phyloP scores from a whole-genome alignment of 1,284 basidiomycete species.

The Puccinia novopanici region DNA sequence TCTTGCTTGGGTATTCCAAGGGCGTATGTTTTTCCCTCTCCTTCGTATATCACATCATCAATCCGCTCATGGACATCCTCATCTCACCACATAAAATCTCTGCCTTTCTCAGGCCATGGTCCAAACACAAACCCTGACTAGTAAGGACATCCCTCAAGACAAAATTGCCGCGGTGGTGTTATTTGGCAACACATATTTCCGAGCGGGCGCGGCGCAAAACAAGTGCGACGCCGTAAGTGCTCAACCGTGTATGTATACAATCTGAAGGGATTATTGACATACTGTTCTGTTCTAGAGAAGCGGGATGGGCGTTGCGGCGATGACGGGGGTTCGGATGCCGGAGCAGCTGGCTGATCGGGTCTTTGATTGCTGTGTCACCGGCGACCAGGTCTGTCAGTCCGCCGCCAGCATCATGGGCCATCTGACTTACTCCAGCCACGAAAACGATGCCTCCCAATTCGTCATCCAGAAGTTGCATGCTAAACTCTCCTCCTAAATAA shows the following conservation, averaged over 20 bases:
- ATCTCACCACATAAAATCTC: no score
- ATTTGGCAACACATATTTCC: conserved; percentile 44
- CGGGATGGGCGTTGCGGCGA: conserved; percentile 15
- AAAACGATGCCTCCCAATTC: background rate
- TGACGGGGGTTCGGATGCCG: no score
- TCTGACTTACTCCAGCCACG: background rate
- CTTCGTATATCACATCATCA: background rate
- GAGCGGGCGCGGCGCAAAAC: conserved; percentile 22
- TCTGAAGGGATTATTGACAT: no score
- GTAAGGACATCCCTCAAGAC: background rate
- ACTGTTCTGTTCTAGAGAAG: no score
- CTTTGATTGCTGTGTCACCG: conserved; percentile 16
- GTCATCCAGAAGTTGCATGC: background rate
- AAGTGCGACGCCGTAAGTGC: conserved; percentile 28
- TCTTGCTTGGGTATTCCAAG: conserved; percentile 42
- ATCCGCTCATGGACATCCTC: no score
- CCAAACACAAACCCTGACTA: conserved; percentile 10
- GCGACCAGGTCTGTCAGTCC: conserved; percentile 23
- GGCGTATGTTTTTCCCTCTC: background rate
- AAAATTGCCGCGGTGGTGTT: conserved; percentile 19
- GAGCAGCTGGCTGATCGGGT: background rate
- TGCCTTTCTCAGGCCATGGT: conserved; percentile 33
- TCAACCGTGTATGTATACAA: background rate
- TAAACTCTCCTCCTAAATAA: no score
- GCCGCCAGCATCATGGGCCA: background rate